Evolutionary conservation across 495 filamentous ascomycete species (phyloP), one percentile per base, ranked within the genome.

Genomic region (Penicillium longicatenatum): DNA sequence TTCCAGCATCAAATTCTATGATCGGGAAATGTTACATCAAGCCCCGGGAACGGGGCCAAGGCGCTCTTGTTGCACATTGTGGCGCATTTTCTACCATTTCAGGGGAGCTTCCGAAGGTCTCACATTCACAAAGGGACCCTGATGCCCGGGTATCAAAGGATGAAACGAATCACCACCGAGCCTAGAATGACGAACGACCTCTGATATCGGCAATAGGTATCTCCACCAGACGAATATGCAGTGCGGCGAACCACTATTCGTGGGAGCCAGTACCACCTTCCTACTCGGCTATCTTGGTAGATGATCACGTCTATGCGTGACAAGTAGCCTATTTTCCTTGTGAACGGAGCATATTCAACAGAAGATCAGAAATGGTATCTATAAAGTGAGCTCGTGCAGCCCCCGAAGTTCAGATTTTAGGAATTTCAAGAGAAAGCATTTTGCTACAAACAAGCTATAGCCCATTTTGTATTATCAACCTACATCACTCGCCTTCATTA

Each of bases 401-500:
- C 42, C 19, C 5, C 20, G 4, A 11, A 14, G 22, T 45, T 11
- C 2, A 8, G 17, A 45, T 0, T 4, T 22, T 45, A 4, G 19
- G 2, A 39, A 17, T 39, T 39, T n/a, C 37, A 39, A 14, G 12
- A 35, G 16, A 16, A 39, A 17, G 5, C 37, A n/a, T n/a, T n/a
- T 39, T 35, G 12, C 37, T 3, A 2, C 4, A 16, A 39, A 17
- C 14, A 11, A 1, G 17, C 1, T 17, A 1, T n/a, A 44, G 19
- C 35, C 31, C 35, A 35, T 57, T 17, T 3, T 29, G 26, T 47
- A 11, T 12, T 2, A 50, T 39, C 49, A 7, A 44, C 20, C 16
- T 50, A 22, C 33, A 16, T 47, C 26, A 24, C n/a, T 50, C n/a
- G n/a, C 44, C 33, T 53, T 8, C 50, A 56, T 24, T 22, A 69